These are phyloP conservation scores for Salix caprea DNA, from an alignment of 345 rosid genomes.

Conservation along the genomic window DNA sequence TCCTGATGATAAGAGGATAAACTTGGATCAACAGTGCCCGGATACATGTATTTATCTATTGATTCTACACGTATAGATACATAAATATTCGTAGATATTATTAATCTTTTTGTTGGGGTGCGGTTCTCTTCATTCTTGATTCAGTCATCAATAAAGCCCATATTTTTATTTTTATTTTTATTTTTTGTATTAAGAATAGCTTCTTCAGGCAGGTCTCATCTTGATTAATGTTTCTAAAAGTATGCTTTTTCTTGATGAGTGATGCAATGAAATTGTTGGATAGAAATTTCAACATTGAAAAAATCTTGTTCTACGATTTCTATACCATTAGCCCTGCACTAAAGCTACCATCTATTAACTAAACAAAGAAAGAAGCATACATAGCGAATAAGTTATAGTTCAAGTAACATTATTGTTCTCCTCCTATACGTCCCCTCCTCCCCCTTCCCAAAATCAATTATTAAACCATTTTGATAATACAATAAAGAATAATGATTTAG, in stretches of 20 bases:
- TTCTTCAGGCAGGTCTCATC: not conserved
- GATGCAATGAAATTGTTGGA: no score
- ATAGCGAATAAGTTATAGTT: no score
- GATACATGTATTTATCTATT: not conserved
- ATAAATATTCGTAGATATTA: no score
- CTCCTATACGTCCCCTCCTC: no score
- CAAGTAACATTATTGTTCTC: no score
- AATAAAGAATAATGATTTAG: not conserved
- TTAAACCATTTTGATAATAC: not conserved
- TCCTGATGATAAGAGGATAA: constrained; percentile 37
- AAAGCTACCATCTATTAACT: no score
- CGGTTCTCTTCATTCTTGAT: not conserved
- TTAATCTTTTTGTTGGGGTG: not conserved
- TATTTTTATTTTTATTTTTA: not conserved
- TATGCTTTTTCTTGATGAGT: not conserved
- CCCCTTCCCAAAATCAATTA: not conserved
- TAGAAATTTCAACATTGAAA: no score
- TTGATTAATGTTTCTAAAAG: not conserved
- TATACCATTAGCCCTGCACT: no score
- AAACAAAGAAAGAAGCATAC: no score
- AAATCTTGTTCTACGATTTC: no score
- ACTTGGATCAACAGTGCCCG: constrained; percentile 27
- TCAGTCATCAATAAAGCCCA: not conserved
- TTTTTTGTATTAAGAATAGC: not conserved
- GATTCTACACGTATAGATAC: not conserved